phyloP scores from a whole-genome alignment of 2,329 filamentous ascomycete species.

The Colletotrichum shisoi region DNA sequence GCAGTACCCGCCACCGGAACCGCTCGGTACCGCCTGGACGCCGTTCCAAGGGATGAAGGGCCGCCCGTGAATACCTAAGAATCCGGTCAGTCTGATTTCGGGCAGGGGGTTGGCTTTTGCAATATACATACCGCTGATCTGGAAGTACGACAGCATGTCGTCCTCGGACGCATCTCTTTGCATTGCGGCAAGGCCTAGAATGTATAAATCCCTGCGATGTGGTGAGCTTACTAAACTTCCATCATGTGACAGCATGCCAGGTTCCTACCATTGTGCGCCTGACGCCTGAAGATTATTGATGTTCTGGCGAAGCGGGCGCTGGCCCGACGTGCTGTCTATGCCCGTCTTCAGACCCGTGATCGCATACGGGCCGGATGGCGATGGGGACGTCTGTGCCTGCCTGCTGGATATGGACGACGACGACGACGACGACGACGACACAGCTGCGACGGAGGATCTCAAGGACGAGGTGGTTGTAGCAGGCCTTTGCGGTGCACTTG shows the following conservation, averaged over 20 bases:
- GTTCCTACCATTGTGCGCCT: conserved; percentile 21
- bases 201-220: conserved; percentile 56
- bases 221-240: neutral
- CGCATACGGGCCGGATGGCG: conserved; percentile 8
- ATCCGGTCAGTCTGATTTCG: neutral
- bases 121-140: conserved; percentile 54
- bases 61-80: conserved; percentile 52
- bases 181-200: conserved; percentile 65
- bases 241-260: neutral
- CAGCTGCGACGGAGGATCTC: neutral
- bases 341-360: conserved; percentile 22
- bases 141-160: conserved; percentile 60
- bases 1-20: conserved; percentile 41
- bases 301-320: conserved; percentile 15
- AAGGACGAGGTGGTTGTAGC: neutral
- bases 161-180: conserved; percentile 51
- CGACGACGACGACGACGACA: conserved; percentile 1
- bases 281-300: conserved; percentile 12
- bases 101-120: neutral
- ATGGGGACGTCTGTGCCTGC: conserved; percentile 16
- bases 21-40: conserved; percentile 7
- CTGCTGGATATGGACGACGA: conserved; percentile 7
- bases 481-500: conserved; percentile 11
- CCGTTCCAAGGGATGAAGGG: conserved; percentile 55
- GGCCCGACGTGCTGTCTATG: conserved; percentile 16